Percentiles rank a stretch among this genome's conserved stretches.
Conservation (phyloP, 495 filamentous ascomycete species). For the Talaromyces proteolyticus region DNA sequence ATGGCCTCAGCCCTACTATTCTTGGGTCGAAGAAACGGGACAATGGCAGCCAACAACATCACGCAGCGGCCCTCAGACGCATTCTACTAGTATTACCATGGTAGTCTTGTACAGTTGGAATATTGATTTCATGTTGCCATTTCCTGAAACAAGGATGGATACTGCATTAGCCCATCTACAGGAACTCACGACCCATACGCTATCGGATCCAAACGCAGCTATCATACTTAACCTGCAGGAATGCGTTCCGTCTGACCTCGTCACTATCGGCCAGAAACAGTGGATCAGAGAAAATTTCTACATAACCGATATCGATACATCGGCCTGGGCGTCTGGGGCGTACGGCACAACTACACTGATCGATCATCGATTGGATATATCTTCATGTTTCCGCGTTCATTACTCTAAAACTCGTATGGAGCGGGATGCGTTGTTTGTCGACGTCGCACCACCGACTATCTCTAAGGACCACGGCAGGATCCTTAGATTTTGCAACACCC, state of each 20-base stretch:
- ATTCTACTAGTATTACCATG: not conserved
- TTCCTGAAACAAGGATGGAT: slow-evolving; percentile 30
- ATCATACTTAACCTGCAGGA: slow-evolving; percentile 47
- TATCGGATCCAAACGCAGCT: slow-evolving; percentile 8
- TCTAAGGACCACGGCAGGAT: not conserved
- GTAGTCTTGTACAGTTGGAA: slow-evolving; percentile 32
- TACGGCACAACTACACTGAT: slow-evolving; percentile 49
- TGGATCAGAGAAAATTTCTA: slow-evolving; percentile 41
- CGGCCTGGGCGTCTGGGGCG: slow-evolving; percentile 20
- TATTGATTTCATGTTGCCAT: slow-evolving; percentile 41
- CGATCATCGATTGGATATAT: slow-evolving; percentile 31
- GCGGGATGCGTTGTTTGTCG: slow-evolving; percentile 47
- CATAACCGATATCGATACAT: slow-evolving; percentile 35
- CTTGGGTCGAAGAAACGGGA: not conserved
- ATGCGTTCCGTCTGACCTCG: slow-evolving; percentile 35
- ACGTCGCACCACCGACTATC: slow-evolving; percentile 20
- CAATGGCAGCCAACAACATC: not conserved
- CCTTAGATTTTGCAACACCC: slow-evolving; percentile 45
- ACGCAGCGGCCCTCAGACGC: not conserved
- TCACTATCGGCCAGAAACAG: slow-evolving; percentile 20
- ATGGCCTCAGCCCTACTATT: slow-evolving; percentile 1
- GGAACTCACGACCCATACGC: slow-evolving; percentile 8
- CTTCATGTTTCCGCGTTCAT: slow-evolving; percentile 36
- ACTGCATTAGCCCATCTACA: slow-evolving; percentile 35
- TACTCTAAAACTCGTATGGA: slow-evolving; percentile 35